Conservation (phyloP, 345 rosid species). For the Gossypium turneri region DNA sequence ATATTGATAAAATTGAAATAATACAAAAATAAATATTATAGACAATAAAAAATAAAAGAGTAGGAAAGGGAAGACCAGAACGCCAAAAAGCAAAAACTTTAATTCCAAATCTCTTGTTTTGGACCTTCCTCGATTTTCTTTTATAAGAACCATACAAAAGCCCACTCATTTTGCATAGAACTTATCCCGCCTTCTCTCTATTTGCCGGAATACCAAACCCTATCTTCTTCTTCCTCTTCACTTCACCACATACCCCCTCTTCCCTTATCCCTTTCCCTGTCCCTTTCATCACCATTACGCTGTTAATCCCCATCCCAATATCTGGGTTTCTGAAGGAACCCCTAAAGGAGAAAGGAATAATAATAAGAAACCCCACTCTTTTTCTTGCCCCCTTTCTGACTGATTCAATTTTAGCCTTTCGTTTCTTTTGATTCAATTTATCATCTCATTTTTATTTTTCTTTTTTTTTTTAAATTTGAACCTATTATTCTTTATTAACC, state of each 20-base stretch:
- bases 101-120: not conserved
- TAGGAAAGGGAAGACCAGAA: too few relatives aligned
- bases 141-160: conserved; percentile 4
- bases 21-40: too few relatives aligned
- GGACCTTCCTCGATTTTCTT: not conserved
- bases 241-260: not conserved
- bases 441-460: not conserved
- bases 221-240: not conserved
- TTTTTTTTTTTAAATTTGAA: not conserved
- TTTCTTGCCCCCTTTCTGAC: too few relatives aligned
- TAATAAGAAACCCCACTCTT: too few relatives aligned
- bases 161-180: not conserved
- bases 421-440: not conserved
- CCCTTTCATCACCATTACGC: not conserved
- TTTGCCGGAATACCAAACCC: conserved; percentile 11
- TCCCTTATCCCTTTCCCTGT: not conserved
- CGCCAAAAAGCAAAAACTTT: not conserved
- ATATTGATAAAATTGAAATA: too few relatives aligned
- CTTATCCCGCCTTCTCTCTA: conserved; percentile 8
- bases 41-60: too few relatives aligned
- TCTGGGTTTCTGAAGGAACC: not conserved
- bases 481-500: not conserved
- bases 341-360: too few relatives aligned
- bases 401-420: not conserved
- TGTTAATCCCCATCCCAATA: not conserved